Percentiles rank a stretch among this genome's conserved stretches.
These are phyloP conservation scores for Chrysoporthe cubensis DNA, from an alignment of 2,329 filamentous ascomycete species.

Conservation along the genomic window DNA sequence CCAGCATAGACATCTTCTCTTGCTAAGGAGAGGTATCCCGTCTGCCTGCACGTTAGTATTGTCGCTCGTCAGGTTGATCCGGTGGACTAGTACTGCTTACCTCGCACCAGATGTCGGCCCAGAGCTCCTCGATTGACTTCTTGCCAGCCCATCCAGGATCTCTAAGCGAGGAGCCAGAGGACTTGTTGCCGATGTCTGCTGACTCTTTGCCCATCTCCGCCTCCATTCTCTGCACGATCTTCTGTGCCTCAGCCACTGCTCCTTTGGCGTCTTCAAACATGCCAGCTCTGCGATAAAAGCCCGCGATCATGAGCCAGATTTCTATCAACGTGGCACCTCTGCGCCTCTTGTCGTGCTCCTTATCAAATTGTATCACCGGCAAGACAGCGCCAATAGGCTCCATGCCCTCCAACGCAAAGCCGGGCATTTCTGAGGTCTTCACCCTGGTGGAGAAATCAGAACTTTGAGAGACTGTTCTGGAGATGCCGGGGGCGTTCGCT, in stretches of 20 bases:
- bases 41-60: conserved; percentile 6
- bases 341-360: conserved; percentile 55
- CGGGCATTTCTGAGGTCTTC: conserved; percentile 45
- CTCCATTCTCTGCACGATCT: conserved; percentile 74
- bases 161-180: conserved; percentile 65
- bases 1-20: conserved; percentile 69
- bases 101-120: conserved; percentile 82
- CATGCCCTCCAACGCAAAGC: conserved; percentile 44
- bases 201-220: conserved; percentile 62
- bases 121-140: conserved; percentile 81
- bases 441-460: conserved; percentile 49
- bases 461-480: conserved; percentile 41
- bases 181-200: conserved; percentile 63
- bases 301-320: conserved; percentile 89
- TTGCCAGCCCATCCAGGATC: conserved; percentile 76
- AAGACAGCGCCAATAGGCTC: conserved; percentile 52
- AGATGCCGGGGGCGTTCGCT: conserved; percentile 37
- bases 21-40: conserved; percentile 68
- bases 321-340: conserved; percentile 65
- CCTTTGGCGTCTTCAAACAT: conserved; percentile 80
- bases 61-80: not conserved
- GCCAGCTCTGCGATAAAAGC: conserved; percentile 81
- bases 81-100: conserved; percentile 51
- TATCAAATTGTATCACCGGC: conserved; percentile 58
- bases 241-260: conserved; percentile 80